Evolutionary conservation across 164 flowering plant species (phyloP).

Genomic region (Nymphaea colorata): DNA sequence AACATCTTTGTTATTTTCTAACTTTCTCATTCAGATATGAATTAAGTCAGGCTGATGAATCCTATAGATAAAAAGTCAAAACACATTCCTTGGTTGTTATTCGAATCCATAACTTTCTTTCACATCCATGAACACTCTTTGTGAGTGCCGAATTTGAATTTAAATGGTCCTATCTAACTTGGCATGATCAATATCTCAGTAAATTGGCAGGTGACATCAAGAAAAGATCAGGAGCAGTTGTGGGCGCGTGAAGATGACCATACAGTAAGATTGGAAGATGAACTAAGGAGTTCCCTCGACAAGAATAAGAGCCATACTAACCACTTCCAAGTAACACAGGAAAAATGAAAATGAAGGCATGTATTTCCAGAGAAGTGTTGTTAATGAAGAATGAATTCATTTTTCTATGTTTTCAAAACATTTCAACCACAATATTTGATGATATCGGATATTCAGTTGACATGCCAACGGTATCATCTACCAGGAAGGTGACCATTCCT

Average conservation of each 20-base stretch:
- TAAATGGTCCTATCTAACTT: neutral
- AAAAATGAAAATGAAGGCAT: slow-evolving; percentile 33
- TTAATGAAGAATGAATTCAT: slow-evolving; percentile 52
- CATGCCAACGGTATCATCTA: too few species aligned
- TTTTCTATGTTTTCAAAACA: slow-evolving; percentile 40
- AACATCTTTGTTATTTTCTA: too few species aligned
- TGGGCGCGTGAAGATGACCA: slow-evolving; percentile 15
- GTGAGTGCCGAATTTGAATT: too few species aligned
- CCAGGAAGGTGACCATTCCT: too few species aligned
- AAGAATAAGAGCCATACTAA: slow-evolving; percentile 32
- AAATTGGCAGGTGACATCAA: slow-evolving; percentile 20
- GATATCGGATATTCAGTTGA: too few species aligned
- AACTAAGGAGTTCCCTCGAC: slow-evolving; percentile 25
- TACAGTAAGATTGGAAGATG: slow-evolving; percentile 10
- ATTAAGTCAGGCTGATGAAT: too few species aligned
- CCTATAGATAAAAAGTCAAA: too few species aligned
- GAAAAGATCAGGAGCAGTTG: slow-evolving; percentile 23
- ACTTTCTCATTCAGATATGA: too few species aligned
- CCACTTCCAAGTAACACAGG: slow-evolving; percentile 30
- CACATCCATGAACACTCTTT: too few species aligned
- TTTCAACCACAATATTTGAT: too few species aligned
- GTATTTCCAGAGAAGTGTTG: slow-evolving; percentile 28
- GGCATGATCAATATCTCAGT: neutral
- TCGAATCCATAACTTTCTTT: too few species aligned
- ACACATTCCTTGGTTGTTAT: too few species aligned